Conservation (phyloP, 495 filamentous ascomycete species). For the Xylaria grammica region DNA sequence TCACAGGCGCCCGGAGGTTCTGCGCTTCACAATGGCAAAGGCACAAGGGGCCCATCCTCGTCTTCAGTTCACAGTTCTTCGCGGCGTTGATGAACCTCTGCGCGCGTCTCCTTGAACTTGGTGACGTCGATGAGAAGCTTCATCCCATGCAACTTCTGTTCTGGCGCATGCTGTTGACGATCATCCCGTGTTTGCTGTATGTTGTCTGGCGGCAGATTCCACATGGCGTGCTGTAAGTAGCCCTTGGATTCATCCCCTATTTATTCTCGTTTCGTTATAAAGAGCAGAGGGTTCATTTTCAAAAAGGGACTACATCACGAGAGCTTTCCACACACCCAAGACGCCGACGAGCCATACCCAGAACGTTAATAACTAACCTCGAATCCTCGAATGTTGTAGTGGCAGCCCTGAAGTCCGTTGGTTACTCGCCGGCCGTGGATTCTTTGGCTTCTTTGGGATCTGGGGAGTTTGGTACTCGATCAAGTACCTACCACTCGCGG, state of each 20-base stretch:
- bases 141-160: slow-evolving; percentile 92
- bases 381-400: neutral
- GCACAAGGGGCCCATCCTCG: slow-evolving; percentile 76
- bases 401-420: slow-evolving; percentile 67
- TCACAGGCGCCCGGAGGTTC: slow-evolving; percentile 16
- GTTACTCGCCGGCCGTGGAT: slow-evolving; percentile 71
- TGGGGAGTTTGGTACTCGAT: slow-evolving; percentile 67
- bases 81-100: slow-evolving; percentile 87
- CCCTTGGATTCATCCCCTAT: neutral
- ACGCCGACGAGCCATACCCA: too few relatives aligned
- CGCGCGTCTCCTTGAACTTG: slow-evolving; percentile 78
- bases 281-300: too few relatives aligned
- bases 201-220: slow-evolving; percentile 74
- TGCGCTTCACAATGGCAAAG: slow-evolving; percentile 41
- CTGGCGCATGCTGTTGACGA: slow-evolving; percentile 80
- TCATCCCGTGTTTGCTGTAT: slow-evolving; percentile 68
- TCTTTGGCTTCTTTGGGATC: slow-evolving; percentile 85
- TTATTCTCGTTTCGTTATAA: neutral
- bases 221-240: slow-evolving; percentile 62
- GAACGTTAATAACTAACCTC: neutral
- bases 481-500: slow-evolving; percentile 84
- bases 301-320: too few relatives aligned
- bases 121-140: slow-evolving; percentile 59
- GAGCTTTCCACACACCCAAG: too few relatives aligned
- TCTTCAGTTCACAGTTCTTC: slow-evolving; percentile 81